Base-by-base conservation (phyloP, 164 flowering plant genomes). In the Aristolochia californica region DNA sequence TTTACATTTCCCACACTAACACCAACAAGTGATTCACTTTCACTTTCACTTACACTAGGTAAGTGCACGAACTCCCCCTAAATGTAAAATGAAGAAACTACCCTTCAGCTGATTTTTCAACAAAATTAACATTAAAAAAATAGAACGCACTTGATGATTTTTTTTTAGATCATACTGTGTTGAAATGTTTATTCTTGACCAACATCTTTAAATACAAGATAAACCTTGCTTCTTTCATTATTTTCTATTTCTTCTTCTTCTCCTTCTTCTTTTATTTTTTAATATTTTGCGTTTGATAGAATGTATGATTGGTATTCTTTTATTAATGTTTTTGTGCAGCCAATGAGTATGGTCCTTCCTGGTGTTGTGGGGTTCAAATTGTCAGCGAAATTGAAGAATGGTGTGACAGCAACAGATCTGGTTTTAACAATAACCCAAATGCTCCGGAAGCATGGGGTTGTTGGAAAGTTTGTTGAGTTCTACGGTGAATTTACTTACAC, bases 331-430 rank as follows among this genome's bases (percentile, higher is more conserved):
- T 8, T 34, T 7, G 11, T 69, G 69, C 84, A 88, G 96, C 94
- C 97, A 27, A 88, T 91, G 97, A 91, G 97, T 77, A 91, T 91
- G 97, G 97, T 91, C 58, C 73, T 91, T 58, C 97, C 97, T 60
- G 96, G 94, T 52, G 97, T 91, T 66, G 95, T 91, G 70, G 97
- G 97, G 23, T 91, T 91, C 73, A 91, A 84, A 65, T 72, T 91
- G 50, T 53, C 73, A 51, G 95, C 96, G 38, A 85, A 85, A 56
- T 72, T 91, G 63, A 73, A 67, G 15, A 67, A 81, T 77, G 97
- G 97, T 61, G 96, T 91, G 17, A 91, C 97, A 49, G 97, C 95
- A 28, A 87, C 97, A 25, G 96, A 91, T 70, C 79, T 91, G 77
- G 97, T 91, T 73, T 71, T 91, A 64, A 88, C 97, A 10, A 96